Evolutionary conservation across 495 filamentous ascomycete genomes (phyloP).

Genomic region (Penicillium bialowiezense): DNA sequence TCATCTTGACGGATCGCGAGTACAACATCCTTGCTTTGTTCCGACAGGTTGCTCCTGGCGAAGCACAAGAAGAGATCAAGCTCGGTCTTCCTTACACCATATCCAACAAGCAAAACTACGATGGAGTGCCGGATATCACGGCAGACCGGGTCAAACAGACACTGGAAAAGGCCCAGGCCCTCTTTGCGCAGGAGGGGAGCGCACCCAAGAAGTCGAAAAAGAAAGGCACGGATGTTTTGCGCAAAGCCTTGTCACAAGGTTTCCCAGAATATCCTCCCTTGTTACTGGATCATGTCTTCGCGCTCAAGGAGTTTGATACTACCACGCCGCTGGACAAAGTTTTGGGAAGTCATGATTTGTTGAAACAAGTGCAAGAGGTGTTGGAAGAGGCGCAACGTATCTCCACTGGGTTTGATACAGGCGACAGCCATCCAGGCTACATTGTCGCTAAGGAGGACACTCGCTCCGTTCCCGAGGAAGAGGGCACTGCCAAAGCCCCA

Average conservation of each 20-base stretch:
- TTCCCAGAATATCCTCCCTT: constrained; percentile 86
- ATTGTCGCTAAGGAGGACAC: constrained; percentile 74
- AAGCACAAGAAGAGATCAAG: constrained; percentile 70
- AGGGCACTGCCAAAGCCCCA: constrained; percentile 38
- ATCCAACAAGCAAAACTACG: constrained; percentile 76
- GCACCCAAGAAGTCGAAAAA: constrained; percentile 72
- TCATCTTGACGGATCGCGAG: constrained; percentile 83
- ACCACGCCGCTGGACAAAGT: constrained; percentile 63
- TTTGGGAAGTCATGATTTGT: constrained; percentile 58
- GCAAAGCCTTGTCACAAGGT: constrained; percentile 73
- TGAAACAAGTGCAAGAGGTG: constrained; percentile 60
- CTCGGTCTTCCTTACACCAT: constrained; percentile 76
- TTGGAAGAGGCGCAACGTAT: constrained; percentile 60
- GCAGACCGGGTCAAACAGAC: constrained; percentile 66
- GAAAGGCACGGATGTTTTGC: constrained; percentile 73
- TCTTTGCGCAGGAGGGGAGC: constrained; percentile 45
- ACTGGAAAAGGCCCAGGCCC: constrained; percentile 61
- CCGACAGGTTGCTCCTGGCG: constrained; percentile 70
- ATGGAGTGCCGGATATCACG: constrained; percentile 70
- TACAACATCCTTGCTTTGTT: constrained; percentile 74
- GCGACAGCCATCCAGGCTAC: constrained; percentile 59
- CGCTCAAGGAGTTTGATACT: constrained; percentile 63
- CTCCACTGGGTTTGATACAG: constrained; percentile 42
- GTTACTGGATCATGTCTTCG: constrained; percentile 82
- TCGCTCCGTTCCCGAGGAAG: constrained; percentile 34